Evolutionary conservation across 192 early-diverging fungal species (phyloP).

Genomic region (Coemansia sp.): DNA sequence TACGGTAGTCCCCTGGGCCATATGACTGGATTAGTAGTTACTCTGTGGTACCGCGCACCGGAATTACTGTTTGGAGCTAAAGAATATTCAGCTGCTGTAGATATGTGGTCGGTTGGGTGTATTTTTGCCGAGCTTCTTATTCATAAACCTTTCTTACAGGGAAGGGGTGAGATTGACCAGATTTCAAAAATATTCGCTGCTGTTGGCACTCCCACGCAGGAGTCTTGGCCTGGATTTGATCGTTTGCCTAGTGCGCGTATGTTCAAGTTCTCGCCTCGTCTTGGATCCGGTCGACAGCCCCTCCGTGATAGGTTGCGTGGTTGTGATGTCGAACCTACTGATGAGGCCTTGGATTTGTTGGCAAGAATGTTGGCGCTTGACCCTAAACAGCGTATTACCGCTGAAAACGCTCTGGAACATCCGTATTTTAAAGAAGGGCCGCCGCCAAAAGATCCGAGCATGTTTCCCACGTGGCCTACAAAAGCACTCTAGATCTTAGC

Average conservation of each 20-base stretch:
- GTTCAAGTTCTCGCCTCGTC: conserved; percentile 64
- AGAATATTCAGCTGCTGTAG: conserved; percentile 84
- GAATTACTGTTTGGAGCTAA: conserved; percentile 90
- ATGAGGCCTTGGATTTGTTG: conserved; percentile 77
- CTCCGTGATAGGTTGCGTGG: conserved; percentile 50
- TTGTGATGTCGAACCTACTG: not conserved
- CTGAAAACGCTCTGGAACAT: conserved; percentile 87
- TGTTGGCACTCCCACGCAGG: conserved; percentile 84
- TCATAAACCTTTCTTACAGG: conserved; percentile 82
- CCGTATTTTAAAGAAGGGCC: conserved; percentile 89
- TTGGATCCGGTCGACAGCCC: not conserved
- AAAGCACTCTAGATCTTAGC: conserved; percentile 33
- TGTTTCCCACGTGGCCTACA: conserved; percentile 95
- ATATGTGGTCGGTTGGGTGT: conserved; percentile 98
- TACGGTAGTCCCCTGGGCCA: conserved; percentile 76
- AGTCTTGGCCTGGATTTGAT: conserved; percentile 73
- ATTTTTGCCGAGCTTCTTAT: conserved; percentile 95
- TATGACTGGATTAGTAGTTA: conserved; percentile 94
- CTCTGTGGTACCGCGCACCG: conserved; percentile 96
- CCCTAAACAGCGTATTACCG: conserved; percentile 85
- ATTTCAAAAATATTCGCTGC: conserved; percentile 84
- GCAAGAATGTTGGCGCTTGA: conserved; percentile 78
- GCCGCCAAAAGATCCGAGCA: conserved; percentile 87
- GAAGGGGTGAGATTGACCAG: conserved; percentile 81
- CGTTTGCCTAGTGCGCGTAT: conserved; percentile 71